A percentile compares a stretch with the other conserved stretches of the same genome.
Evolutionary conservation across 2,329 filamentous ascomycete genomes (phyloP).

Genomic region (Mariannaea elegans): DNA sequence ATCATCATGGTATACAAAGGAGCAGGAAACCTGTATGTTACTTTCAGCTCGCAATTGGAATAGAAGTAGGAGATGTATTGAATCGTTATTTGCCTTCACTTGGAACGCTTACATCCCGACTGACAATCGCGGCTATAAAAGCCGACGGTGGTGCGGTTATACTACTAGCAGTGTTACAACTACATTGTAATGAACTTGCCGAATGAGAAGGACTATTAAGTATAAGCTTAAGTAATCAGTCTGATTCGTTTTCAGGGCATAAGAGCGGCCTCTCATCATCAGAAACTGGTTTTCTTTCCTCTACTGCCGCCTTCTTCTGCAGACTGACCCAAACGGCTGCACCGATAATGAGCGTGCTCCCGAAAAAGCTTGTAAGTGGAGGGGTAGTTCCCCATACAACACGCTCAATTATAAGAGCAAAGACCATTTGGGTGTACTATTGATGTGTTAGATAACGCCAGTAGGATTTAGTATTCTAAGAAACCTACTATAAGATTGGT

Average conservation of each 20-base stretch:
- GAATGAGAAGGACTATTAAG: too few relatives aligned
- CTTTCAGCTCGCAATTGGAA: too few relatives aligned
- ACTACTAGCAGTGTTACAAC: too few relatives aligned
- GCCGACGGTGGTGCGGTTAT: too few relatives aligned
- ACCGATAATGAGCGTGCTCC: constrained; percentile 51
- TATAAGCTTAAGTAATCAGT: neutral
- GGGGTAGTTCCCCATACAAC: constrained; percentile 55
- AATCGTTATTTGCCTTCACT: too few relatives aligned
- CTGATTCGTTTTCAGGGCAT: constrained; percentile 8
- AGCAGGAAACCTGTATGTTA: too few relatives aligned
- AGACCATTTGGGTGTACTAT: constrained; percentile 46
- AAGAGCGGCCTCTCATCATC: constrained; percentile 50
- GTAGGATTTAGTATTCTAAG: fast-evolving
- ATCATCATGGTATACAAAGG: too few relatives aligned
- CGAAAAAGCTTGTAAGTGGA: constrained; percentile 48
- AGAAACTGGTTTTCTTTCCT: constrained; percentile 25
- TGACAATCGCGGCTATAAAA: too few relatives aligned
- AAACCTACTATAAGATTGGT: constrained; percentile 44
- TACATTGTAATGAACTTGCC: too few relatives aligned
- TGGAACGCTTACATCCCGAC: too few relatives aligned
- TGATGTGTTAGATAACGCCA: constrained; percentile 26
- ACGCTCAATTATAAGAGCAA: constrained; percentile 50
- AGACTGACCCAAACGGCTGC: constrained; percentile 53
- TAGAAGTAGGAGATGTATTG: too few relatives aligned
- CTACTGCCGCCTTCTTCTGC: constrained; percentile 47